These are phyloP conservation scores for Boletus pseudo-olivaceus DNA, from an alignment of 768 basidiomycete species.

Conservation along the genomic window DNA sequence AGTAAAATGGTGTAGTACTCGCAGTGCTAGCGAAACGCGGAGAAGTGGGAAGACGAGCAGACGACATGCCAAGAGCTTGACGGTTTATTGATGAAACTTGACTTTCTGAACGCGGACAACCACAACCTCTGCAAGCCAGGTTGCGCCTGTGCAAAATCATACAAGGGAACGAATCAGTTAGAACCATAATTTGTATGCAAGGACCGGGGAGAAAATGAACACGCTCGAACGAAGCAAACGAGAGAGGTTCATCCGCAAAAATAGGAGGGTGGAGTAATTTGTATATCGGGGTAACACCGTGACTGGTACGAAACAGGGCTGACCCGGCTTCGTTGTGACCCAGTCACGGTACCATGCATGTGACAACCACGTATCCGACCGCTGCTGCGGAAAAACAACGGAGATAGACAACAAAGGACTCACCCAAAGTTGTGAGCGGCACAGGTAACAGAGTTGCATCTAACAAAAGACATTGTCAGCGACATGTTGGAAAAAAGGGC, in stretches of 20 bases:
- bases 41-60: conserved; percentile 22
- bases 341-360: not conserved
- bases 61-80: conserved; percentile 25
- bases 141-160: conserved; percentile 66
- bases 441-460: conserved; percentile 66
- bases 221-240: conserved; percentile 5
- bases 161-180: conserved; percentile 48
- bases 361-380: not conserved
- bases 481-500: not conserved
- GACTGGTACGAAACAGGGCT: conserved; percentile 16
- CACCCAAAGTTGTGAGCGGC: conserved; percentile 85
- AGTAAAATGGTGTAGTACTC: conserved; percentile 15
- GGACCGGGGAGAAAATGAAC: not conserved
- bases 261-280: conserved; percentile 30
- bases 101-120: conserved; percentile 50
- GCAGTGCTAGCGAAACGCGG: conserved; percentile 23
- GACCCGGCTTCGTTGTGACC: not conserved
- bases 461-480: conserved; percentile 26
- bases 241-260: conserved; percentile 7
- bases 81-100: conserved; percentile 31
- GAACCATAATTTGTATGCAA: conserved; percentile 32
- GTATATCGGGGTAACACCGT: conserved; percentile 21
- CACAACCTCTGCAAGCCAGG: conserved; percentile 72
- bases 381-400: conserved; percentile 2
- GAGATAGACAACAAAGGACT: conserved; percentile 32